phyloP scores from a whole-genome alignment of 208 protist genomes.

The Trypanosoma avium region DNA sequence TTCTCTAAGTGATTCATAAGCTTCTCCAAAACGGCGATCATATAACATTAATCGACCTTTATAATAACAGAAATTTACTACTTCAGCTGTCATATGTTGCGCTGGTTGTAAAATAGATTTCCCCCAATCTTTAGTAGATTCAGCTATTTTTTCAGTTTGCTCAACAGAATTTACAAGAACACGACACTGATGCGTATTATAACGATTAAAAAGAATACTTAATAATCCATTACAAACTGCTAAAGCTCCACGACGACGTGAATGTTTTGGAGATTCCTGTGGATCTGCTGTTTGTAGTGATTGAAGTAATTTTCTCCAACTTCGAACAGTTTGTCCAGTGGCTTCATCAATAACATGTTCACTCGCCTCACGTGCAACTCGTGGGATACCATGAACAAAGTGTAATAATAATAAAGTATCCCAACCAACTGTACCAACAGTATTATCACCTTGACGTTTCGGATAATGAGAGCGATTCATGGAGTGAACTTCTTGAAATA shows the following conservation, averaged over 20 bases:
- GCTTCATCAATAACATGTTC: conserved; percentile 63
- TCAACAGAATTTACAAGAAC: conserved; percentile 61
- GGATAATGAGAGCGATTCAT: conserved; percentile 75
- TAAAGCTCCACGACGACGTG: conserved; percentile 75
- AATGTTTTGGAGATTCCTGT: conserved; percentile 60
- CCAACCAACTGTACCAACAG: conserved; percentile 80
- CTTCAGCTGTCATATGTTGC: conserved; percentile 81
- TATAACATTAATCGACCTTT: conserved; percentile 75
- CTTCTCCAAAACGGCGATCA: conserved; percentile 53
- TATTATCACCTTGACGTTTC: conserved; percentile 36
- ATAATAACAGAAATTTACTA: conserved; percentile 82
- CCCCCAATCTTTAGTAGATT: conserved; percentile 30
- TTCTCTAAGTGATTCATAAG: conserved; percentile 41
- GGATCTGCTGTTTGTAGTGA: conserved; percentile 74
- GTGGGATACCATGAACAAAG: conserved; percentile 77
- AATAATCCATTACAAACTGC: conserved; percentile 80
- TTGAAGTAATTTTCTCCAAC: conserved; percentile 76
- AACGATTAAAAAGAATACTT: conserved; percentile 69
- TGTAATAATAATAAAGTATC: conserved; percentile 82
- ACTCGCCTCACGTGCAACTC: conserved; percentile 58
- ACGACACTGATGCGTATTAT: conserved; percentile 83
- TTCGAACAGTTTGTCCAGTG: conserved; percentile 66
- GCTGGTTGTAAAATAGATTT: conserved; percentile 70
- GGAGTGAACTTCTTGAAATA: conserved; percentile 69
- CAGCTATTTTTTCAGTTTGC: conserved; percentile 53